A percentile compares a stretch with the other conserved stretches of the same genome.
phyloP scores from a whole-genome alignment of 1,284 basidiomycete species.

The Ceratobasidium theobromae region DNA sequence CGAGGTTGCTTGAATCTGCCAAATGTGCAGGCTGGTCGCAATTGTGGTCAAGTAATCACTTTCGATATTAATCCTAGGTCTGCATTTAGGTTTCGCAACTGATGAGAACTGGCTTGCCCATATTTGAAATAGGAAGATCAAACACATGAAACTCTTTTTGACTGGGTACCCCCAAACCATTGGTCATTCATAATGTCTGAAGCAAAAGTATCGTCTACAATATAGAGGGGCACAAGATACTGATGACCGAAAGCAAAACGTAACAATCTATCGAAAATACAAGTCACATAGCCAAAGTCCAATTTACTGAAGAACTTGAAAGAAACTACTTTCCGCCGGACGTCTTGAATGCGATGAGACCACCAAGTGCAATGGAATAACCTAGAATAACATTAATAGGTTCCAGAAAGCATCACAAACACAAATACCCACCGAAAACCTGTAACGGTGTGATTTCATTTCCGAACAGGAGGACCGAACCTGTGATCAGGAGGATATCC shows the following conservation, averaged over 20 bases:
- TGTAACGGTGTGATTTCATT: constrained; percentile 79
- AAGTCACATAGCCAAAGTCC: constrained; percentile 6
- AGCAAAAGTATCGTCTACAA: constrained; percentile 26
- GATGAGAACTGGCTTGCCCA: no score
- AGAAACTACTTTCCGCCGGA: constrained; percentile 61
- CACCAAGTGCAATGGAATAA: constrained; percentile 79
- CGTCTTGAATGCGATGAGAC: constrained; percentile 79
- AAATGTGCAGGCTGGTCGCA: no score
- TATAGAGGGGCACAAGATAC: constrained; percentile 14
- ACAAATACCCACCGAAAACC: constrained; percentile 67
- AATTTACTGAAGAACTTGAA: neutral
- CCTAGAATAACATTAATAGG: constrained; percentile 47
- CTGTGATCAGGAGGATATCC: constrained; percentile 93
- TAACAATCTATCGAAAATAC: constrained; percentile 30
- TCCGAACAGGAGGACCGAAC: constrained; percentile 84
- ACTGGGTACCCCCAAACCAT: neutral
- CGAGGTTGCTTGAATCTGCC: no score
- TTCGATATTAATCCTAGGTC: no score
- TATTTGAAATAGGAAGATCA: no score
- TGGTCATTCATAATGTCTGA: constrained; percentile 14
- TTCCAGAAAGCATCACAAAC: neutral
- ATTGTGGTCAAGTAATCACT: no score
- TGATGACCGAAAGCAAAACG: constrained; percentile 1
- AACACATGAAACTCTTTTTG: no score
- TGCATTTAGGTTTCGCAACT: neutral